Percentiles rank a stretch among this genome's conserved stretches.
Evolutionary conservation across 371 early-diverging fungal genomes (phyloP).

Genomic region (Mucor ambiguus): DNA sequence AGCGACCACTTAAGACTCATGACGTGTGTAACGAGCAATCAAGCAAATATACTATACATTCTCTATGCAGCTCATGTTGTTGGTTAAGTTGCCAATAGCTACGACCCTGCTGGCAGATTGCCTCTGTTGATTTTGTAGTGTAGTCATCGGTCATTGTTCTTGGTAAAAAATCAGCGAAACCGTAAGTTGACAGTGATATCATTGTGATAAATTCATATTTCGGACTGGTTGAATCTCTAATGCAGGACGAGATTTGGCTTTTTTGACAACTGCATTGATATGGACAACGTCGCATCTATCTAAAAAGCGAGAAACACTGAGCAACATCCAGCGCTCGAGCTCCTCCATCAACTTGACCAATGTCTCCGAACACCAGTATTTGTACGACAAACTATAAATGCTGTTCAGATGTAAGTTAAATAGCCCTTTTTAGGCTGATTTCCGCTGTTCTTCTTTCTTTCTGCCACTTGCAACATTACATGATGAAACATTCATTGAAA

Average conservation of each 20-base stretch:
- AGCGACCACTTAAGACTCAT: neutral
- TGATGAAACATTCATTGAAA: slow-evolving; percentile 6
- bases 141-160: neutral
- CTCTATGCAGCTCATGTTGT: neutral
- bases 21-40: neutral
- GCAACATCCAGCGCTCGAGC: neutral
- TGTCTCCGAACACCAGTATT: neutral
- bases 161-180: neutral
- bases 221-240: neutral
- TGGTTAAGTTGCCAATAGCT: neutral
- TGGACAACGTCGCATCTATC: too few species aligned
- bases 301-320: too few species aligned
- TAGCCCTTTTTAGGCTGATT: neutral
- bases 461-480: neutral
- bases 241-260: neutral
- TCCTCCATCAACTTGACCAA: neutral
- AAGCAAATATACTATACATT: neutral
- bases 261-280: too few species aligned
- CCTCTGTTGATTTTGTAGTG: neutral
- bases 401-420: neutral
- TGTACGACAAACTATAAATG: neutral
- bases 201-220: neutral
- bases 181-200: neutral
- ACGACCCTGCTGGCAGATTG: neutral
- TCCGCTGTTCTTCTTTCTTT: neutral